phyloP scores from a whole-genome alignment of 2,329 filamentous ascomycete genomes.

The Periconia digitata region DNA sequence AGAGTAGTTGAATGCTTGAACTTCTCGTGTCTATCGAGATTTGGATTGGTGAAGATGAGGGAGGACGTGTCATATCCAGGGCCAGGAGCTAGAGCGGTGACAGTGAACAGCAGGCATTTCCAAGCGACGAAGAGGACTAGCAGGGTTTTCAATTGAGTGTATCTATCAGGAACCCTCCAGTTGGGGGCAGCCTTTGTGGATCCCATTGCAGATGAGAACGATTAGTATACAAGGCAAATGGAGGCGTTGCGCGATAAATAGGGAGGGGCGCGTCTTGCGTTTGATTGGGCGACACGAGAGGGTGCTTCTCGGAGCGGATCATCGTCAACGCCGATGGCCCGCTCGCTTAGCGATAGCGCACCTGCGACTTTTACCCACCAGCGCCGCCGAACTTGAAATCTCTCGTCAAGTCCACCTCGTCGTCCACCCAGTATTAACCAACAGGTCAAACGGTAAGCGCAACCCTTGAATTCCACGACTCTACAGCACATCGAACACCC shows the following conservation, averaged over 20 bases:
- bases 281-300: background rate
- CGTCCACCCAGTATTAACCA: constrained; percentile 36
- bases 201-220: background rate
- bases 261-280: background rate
- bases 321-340: constrained; percentile 9
- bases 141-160: constrained; percentile 13
- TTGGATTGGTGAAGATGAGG: constrained; percentile 49
- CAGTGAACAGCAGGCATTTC: constrained; percentile 67
- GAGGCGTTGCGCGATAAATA: no score
- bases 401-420: constrained; percentile 33
- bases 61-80: constrained; percentile 79
- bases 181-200: background rate
- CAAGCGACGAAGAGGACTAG: constrained; percentile 58
- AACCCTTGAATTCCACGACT: constrained; percentile 31
- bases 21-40: constrained; percentile 18
- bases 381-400: constrained; percentile 17
- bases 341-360: constrained; percentile 23
- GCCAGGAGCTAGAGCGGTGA: constrained; percentile 61
- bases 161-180: background rate
- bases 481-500: constrained; percentile 26
- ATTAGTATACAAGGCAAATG: no score
- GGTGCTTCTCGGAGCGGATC: constrained; percentile 11
- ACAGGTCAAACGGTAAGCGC: constrained; percentile 39
- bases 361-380: constrained; percentile 19
- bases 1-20: constrained; percentile 16